These are phyloP conservation scores for Xylariaceae sp. DNA, from an alignment of 2,329 filamentous ascomycete species.

Conservation along the genomic window DNA sequence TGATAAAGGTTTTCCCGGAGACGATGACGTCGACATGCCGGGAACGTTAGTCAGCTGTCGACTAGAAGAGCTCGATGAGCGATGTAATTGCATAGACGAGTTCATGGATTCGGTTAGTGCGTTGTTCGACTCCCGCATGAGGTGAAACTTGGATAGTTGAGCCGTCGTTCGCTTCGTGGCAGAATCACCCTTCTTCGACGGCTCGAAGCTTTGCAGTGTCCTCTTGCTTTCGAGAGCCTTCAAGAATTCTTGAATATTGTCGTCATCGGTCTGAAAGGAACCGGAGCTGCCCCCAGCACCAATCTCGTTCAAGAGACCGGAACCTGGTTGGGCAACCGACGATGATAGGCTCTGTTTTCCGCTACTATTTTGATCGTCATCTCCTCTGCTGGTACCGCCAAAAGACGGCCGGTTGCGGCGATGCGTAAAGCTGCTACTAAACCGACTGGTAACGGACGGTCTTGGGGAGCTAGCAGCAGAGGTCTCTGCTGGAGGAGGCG, in stretches of 20 bases:
- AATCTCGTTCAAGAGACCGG: slow-evolving; percentile 74
- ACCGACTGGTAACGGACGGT: slow-evolving; percentile 76
- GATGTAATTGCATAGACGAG: slow-evolving; percentile 81
- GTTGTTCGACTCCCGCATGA: slow-evolving; percentile 87
- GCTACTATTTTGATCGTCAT: slow-evolving; percentile 78
- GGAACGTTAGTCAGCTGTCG: slow-evolving; percentile 62
- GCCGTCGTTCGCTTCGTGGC: slow-evolving; percentile 75
- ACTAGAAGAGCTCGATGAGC: slow-evolving; percentile 75
- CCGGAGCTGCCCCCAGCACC: slow-evolving; percentile 68
- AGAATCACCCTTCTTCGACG: slow-evolving; percentile 66
- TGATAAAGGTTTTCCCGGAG: slow-evolving; percentile 86
- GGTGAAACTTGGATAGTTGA: slow-evolving; percentile 81
- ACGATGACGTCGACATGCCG: slow-evolving; percentile 82
- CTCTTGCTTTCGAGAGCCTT: slow-evolving; percentile 87
- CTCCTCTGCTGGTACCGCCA: slow-evolving; percentile 68
- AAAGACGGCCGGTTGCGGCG: slow-evolving; percentile 77
- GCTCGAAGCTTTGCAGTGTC: slow-evolving; percentile 79
- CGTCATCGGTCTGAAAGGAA: slow-evolving; percentile 75
- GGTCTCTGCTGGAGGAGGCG: slow-evolving; percentile 62
- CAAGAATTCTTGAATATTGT: slow-evolving; percentile 91
- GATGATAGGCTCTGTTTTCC: slow-evolving; percentile 76
- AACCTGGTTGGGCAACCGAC: slow-evolving; percentile 72
- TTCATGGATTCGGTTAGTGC: slow-evolving; percentile 91
- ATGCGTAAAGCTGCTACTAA: slow-evolving; percentile 93
- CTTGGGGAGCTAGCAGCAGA: slow-evolving; percentile 77